phyloP scores from a whole-genome alignment of 2,329 filamentous ascomycete genomes.

The Fusarium euwallaceae region DNA sequence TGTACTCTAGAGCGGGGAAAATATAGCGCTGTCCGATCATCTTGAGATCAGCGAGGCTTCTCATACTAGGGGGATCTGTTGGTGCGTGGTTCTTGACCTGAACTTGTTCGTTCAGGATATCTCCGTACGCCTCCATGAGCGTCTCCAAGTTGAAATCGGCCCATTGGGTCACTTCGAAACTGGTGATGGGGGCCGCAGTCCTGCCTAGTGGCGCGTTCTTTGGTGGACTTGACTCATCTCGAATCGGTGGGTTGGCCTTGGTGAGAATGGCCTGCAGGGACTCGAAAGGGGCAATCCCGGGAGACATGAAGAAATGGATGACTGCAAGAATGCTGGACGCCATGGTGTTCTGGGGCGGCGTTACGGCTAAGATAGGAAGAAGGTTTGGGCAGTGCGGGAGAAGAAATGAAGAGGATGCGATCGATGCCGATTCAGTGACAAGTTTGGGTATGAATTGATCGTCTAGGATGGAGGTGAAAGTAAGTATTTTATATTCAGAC shows the following conservation, averaged over 20 bases:
- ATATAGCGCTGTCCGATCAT: neutral
- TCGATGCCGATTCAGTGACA: neutral
- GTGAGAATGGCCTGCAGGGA: neutral
- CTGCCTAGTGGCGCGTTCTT: accelerated
- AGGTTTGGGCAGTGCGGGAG: neutral
- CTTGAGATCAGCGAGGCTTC: neutral
- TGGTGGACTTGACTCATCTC: neutral
- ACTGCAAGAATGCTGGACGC: neutral
- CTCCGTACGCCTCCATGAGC: neutral
- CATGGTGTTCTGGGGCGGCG: neutral
- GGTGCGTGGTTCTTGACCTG: neutral
- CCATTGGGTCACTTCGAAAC: neutral
- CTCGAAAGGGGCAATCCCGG: neutral
- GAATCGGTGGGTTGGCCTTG: neutral
- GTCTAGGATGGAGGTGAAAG: neutral
- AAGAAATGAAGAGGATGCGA: neutral
- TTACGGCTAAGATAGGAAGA: neutral
- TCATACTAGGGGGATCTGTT: neutral
- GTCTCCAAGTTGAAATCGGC: neutral
- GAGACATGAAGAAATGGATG: neutral
- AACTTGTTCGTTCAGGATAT: neutral
- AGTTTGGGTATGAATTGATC: neutral
- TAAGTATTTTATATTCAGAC: neutral
- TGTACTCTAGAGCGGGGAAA: neutral
- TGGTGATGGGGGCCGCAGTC: neutral